Evolutionary conservation across 352 stramenopile genomes (phyloP), one percentile per base, ranked within the genome.

Genomic region (Phytophthora melonis): DNA sequence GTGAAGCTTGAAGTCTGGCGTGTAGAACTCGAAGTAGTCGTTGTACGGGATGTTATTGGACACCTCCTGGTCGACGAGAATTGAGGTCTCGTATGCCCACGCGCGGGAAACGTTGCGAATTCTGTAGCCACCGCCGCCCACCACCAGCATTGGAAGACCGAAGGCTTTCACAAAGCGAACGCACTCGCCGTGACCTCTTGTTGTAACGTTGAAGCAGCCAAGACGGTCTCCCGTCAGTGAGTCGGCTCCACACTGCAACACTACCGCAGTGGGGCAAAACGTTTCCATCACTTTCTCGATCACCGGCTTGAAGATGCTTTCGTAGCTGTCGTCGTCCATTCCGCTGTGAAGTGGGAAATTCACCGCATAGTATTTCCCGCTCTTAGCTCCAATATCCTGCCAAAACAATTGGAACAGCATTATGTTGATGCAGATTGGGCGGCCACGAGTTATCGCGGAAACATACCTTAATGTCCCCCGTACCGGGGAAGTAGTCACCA

Each of bases 401-500:
- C 13, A 16, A 32, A 66, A 18, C 21, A 32, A 18, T 54, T 21
- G 4, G 7, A 56, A 6, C 49, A 49, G 7, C 47, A 16, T 32
- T 13, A 39, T 25, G 18, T 19, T 8, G 39, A 39, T n/a, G 36
- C 10, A 21, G 39, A 47, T 9, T 34, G n/a, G 14, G 47, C 30
- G 23, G 19, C 50, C 6, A 30, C 9, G 23, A 43, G 21, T 8
- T 47, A 8, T 36, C 19, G 27, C 14, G 8, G 30, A 11, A 32
- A n/a, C 36, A 16, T 56, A 76, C 69, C 75, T 92, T 90, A 69
- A 93, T 79, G 36, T 98, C 93, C 19, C 97, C 97, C 5, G 98
- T 99, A 27, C 97, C 97, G 4, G 98, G 97, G 80, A 99, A 99
- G 77, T 98, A 99, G 63, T 99, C 96, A 41, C 97, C 97, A 74